Evolutionary conservation across 225 moss, liverwort and hornwort genomes (phyloP).

Genomic region (Sphagnum contortum): DNA sequence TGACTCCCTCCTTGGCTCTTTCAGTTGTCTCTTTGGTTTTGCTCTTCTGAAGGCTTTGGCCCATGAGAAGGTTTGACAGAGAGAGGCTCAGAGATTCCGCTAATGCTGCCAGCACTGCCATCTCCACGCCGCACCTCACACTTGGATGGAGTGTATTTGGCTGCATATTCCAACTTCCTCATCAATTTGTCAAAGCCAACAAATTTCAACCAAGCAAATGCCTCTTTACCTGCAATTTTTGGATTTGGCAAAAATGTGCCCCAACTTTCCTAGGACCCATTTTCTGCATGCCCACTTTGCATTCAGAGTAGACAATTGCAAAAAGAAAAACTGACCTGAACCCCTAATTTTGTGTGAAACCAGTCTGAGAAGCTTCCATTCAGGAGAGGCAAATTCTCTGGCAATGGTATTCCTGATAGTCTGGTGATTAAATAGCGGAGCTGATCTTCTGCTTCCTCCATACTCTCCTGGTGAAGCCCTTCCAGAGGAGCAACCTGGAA

Average conservation of each 20-base stretch:
- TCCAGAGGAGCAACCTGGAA: slow-evolving; percentile 74
- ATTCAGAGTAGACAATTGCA: too few relatives aligned
- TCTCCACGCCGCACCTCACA: slow-evolving; percentile 81
- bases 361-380: slow-evolving; percentile 77
- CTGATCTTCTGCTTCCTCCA: slow-evolving; percentile 78
- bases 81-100: slow-evolving; percentile 50
- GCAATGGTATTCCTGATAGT: slow-evolving; percentile 52
- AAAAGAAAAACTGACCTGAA: slow-evolving; percentile 27
- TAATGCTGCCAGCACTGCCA: slow-evolving; percentile 71
- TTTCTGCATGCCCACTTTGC: too few relatives aligned
- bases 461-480: slow-evolving; percentile 72
- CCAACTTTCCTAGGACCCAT: too few relatives aligned
- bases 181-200: slow-evolving; percentile 1
- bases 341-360: slow-evolving; percentile 46
- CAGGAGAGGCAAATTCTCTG: slow-evolving; percentile 49
- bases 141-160: slow-evolving; percentile 54
- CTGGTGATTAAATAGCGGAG: slow-evolving; percentile 51
- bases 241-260: too few relatives aligned
- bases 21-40: too few relatives aligned
- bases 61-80: slow-evolving; percentile 57
- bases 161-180: slow-evolving; percentile 13
- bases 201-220: too few relatives aligned
- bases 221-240: too few relatives aligned
- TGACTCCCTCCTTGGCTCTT: slow-evolving; percentile 4
- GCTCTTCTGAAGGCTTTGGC: slow-evolving; percentile 3